Evolutionary conservation across 2,329 filamentous ascomycete genomes (phyloP).

Genomic region (Trichophyton schoenleinii): DNA sequence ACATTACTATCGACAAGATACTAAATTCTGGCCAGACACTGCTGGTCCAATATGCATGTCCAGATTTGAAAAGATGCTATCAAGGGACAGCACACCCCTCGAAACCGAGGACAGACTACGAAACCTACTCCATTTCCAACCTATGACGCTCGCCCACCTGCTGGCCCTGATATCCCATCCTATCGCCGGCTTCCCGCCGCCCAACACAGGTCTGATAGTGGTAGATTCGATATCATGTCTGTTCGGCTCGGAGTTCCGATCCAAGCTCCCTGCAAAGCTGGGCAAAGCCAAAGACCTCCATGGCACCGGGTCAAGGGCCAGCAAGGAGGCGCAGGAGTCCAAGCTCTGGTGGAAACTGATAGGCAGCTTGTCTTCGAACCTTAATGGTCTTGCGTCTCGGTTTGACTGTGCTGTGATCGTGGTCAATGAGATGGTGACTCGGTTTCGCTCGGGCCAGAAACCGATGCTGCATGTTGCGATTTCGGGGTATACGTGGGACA

Average conservation of each 20-base stretch:
- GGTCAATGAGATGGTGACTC: conserved; percentile 70
- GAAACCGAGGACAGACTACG: neutral
- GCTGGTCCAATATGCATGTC: conserved; percentile 36
- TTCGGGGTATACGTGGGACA: conserved; percentile 67
- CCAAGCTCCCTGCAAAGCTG: conserved; percentile 25
- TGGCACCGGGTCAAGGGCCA: conserved; percentile 2
- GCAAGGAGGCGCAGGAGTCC: conserved; percentile 9
- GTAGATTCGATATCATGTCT: conserved; percentile 67
- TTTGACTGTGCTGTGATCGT: conserved; percentile 61
- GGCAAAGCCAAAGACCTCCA: conserved; percentile 28
- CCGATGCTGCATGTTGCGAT: conserved; percentile 65
- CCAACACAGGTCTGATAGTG: conserved; percentile 54
- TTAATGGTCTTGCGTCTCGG: conserved; percentile 61
- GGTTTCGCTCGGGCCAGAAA: conserved; percentile 52
- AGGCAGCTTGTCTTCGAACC: conserved; percentile 46
- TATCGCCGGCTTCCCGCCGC: conserved; percentile 50
- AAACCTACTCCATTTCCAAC: conserved; percentile 44
- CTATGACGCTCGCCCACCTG: conserved; percentile 49
- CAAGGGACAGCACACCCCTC: conserved; percentile 5
- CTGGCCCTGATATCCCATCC: conserved; percentile 62
- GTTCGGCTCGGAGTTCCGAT: conserved; percentile 62
- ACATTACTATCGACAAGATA: neutral
- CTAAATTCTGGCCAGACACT: conserved; percentile 31
- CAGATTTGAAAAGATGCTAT: conserved; percentile 39
- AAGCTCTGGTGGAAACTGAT: conserved; percentile 45